These are phyloP conservation scores for Trichophaea hybrida DNA, from an alignment of 2,329 filamentous ascomycete genomes.

Conservation along the genomic window DNA sequence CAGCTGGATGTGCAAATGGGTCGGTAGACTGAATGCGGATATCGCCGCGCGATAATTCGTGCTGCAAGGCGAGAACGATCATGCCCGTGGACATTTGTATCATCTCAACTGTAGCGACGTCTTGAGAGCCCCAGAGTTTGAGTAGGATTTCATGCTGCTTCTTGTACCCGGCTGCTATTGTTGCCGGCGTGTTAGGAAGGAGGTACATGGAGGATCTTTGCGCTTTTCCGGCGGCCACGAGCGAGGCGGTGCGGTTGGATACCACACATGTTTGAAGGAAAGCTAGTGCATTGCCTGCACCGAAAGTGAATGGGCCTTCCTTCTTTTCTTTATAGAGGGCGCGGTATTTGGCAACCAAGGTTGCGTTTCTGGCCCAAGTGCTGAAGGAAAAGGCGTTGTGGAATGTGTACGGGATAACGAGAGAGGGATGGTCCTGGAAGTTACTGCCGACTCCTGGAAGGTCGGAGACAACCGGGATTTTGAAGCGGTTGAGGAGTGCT, in stretches of 20 bases:
- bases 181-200: slow-evolving; percentile 2
- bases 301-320: neutral
- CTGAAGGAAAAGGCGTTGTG: neutral
- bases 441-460: slow-evolving; percentile 50
- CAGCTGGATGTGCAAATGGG: slow-evolving; percentile 29
- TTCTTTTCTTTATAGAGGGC: slow-evolving; percentile 5
- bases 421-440: slow-evolving; percentile 41
- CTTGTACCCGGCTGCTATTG: slow-evolving; percentile 8
- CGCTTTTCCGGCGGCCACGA: slow-evolving; percentile 2
- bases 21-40: slow-evolving; percentile 31
- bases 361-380: neutral
- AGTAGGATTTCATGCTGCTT: slow-evolving; percentile 8
- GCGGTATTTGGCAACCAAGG: slow-evolving; percentile 1
- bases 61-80: slow-evolving; percentile 24
- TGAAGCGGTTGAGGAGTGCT: slow-evolving; percentile 11
- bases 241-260: slow-evolving; percentile 1
- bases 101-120: slow-evolving; percentile 9
- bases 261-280: slow-evolving; percentile 2
- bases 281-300: neutral
- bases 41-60: slow-evolving; percentile 33
- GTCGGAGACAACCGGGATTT: slow-evolving; percentile 36
- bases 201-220: neutral
- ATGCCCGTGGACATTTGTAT: slow-evolving; percentile 5
- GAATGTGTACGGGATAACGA: neutral
- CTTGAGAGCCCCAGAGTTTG: neutral